These are phyloP conservation scores for Ascochyta pisi DNA, from an alignment of 2,329 filamentous ascomycete species.

Conservation along the genomic window DNA sequence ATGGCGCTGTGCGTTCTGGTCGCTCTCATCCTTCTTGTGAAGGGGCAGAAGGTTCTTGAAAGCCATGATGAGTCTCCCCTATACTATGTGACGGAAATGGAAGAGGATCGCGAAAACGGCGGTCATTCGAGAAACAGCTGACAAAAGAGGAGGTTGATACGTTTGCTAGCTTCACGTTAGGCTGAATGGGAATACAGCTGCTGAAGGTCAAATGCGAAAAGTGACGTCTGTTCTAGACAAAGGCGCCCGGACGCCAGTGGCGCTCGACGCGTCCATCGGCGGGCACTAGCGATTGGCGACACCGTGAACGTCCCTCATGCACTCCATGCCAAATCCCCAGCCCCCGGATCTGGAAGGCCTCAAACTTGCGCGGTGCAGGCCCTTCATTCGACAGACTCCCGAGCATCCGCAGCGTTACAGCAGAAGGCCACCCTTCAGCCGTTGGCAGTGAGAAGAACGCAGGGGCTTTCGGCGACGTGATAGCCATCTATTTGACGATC, in stretches of 20 bases:
- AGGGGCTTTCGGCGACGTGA: not conserved
- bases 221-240: conserved; percentile 19
- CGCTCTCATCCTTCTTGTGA: conserved; percentile 11
- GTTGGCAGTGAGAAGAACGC: not conserved
- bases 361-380: not conserved
- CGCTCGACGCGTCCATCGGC: conserved; percentile 4
- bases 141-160: not conserved
- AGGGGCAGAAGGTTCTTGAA: conserved; percentile 15
- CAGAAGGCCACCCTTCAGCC: not conserved
- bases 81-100: not conserved
- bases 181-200: not conserved
- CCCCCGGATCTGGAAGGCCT: conserved; percentile 5
- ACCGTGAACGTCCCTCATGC: conserved; percentile 4
- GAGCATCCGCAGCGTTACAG: not conserved
- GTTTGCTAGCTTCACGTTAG: not conserved
- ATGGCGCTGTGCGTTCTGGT: not conserved
- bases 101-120: not conserved
- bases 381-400: not conserved
- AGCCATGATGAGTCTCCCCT: conserved; percentile 4
- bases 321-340: not conserved
- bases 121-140: not conserved
- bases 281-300: conserved; percentile 11
- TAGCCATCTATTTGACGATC: not conserved
- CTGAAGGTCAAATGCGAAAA: not conserved
- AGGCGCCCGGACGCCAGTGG: conserved; percentile 11